Conservation (phyloP, 2,329 filamentous ascomycete species). For the Aspergillus ochraceus region DNA sequence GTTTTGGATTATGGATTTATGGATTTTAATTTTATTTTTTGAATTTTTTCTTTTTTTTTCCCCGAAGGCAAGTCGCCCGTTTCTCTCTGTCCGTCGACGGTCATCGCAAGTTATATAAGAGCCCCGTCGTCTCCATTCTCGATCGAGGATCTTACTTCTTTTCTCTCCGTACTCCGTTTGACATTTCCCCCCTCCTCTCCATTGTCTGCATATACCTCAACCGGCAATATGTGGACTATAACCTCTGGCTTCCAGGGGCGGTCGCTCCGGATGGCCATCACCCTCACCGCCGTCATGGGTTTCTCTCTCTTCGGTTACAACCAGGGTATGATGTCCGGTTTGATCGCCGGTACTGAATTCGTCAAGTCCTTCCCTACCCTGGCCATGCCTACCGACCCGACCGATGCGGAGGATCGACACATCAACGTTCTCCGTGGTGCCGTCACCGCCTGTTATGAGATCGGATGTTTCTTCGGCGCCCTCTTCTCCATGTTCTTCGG, state of each 20-base stretch:
- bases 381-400: conserved; percentile 27
- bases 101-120: neutral
- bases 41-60: neutral
- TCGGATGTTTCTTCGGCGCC: conserved; percentile 44
- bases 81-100: neutral
- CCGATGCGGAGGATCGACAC: conserved; percentile 21
- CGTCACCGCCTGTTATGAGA: conserved; percentile 54
- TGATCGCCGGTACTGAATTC: conserved; percentile 30
- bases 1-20: neutral
- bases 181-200: neutral
- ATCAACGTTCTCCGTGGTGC: conserved; percentile 51
- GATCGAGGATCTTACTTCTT: neutral
- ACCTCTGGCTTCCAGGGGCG: conserved; percentile 29
- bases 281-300: conserved; percentile 41
- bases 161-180: neutral
- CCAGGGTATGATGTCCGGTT: conserved; percentile 36
- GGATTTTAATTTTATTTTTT: too few species aligned
- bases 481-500: conserved; percentile 31
- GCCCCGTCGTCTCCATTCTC: neutral
- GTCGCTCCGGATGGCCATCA: conserved; percentile 24
- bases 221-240: conserved; percentile 32
- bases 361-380: conserved; percentile 23
- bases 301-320: conserved; percentile 53
- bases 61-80: neutral
- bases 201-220: neutral